phyloP scores from a whole-genome alignment of 176 grass and related monocot genomes.

The Oryza meridionalis region DNA sequence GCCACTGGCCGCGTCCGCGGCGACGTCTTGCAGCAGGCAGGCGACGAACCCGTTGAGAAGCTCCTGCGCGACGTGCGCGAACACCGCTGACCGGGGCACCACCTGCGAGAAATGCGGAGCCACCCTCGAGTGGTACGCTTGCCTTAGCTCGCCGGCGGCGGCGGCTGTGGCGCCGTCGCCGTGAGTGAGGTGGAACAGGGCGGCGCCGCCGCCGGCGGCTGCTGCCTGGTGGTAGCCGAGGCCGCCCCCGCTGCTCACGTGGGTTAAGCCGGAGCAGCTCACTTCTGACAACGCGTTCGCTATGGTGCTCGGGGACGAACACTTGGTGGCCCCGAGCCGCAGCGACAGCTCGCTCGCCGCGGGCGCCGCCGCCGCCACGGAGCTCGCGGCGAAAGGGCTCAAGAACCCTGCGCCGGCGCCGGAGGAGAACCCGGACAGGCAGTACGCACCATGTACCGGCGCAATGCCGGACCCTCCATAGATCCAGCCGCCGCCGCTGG shows the following conservation, averaged over 20 bases:
- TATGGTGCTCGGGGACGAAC: conserved; percentile 29
- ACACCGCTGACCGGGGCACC: conserved; percentile 46
- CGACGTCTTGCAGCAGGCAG: conserved; percentile 52
- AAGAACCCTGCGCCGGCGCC: conserved; percentile 24
- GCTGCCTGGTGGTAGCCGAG: conserved; percentile 18
- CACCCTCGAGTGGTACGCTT: not conserved
- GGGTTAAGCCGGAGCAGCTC: conserved; percentile 60
- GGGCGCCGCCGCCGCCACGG: not conserved
- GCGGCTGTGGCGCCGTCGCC: conserved; percentile 6
- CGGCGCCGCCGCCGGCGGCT: not conserved
- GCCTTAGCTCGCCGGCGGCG: not conserved
- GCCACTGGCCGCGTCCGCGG: conserved; percentile 21
- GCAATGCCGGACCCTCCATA: not conserved
- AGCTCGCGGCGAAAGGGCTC: conserved; percentile 17
- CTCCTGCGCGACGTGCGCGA: conserved; percentile 62
- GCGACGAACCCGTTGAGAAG: conserved; percentile 60
- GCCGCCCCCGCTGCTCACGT: conserved; percentile 30
- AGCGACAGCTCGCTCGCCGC: conserved; percentile 59
- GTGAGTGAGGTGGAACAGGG: conserved; percentile 24
- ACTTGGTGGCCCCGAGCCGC: conserved; percentile 47
- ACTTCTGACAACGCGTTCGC: conserved; percentile 55
- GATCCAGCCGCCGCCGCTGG: conserved; percentile 10
- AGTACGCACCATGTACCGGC: conserved; percentile 28
- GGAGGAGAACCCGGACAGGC: conserved; percentile 23
- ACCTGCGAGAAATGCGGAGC: conserved; percentile 52